Evolutionary conservation across 331 rosid species (phyloP), one percentile per base, ranked within the genome.

Genomic region (Arachis monticola): DNA sequence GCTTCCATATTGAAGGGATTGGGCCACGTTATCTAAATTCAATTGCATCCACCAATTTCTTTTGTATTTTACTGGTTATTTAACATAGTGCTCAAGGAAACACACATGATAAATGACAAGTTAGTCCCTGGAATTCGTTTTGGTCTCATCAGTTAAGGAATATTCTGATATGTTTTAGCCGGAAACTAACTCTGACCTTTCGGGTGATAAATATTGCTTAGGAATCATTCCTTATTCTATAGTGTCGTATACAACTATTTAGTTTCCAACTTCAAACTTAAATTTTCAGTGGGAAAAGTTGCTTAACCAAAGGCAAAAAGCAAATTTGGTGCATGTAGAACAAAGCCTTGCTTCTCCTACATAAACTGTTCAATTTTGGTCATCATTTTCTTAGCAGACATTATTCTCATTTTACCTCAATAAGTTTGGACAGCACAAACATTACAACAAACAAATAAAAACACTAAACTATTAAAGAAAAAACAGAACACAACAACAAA

Each of bases 1-100:
- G 10, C 48, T 12, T 12, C 42, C 4, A 48, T 61, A 59, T 68
- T 61, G 60, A 63, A 68, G 38, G 27, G 68, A 75, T 70, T 53
- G 78, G 70, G 61, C 81, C 79, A 81, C 72, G 79, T 72, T 81
- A 81, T 81, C 85, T 82, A 77, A 14, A 67, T 81, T 66, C 76
- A 81, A 30, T 56, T 58, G 67, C 66, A 77, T 76, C 85, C 81
- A 81, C 85, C 78, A 64, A 27, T 76, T 81, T 59, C 2, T 64
- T 62, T 55, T 58, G 17, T 51, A 35, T 31, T 58, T 8, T 51
- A 35, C 35, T 57, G 22, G 38, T 14, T 70, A 7, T 45, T 11
- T 40, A 11, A 22, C 48, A 67, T 17, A 48, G 7, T 60, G 60
- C 22, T 50, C 74, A 50, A 30, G 22, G 9, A 59, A 68, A 52